These are phyloP conservation scores for Fusarium tjaetaba DNA, from an alignment of 2,329 filamentous ascomycete species.

Conservation along the genomic window DNA sequence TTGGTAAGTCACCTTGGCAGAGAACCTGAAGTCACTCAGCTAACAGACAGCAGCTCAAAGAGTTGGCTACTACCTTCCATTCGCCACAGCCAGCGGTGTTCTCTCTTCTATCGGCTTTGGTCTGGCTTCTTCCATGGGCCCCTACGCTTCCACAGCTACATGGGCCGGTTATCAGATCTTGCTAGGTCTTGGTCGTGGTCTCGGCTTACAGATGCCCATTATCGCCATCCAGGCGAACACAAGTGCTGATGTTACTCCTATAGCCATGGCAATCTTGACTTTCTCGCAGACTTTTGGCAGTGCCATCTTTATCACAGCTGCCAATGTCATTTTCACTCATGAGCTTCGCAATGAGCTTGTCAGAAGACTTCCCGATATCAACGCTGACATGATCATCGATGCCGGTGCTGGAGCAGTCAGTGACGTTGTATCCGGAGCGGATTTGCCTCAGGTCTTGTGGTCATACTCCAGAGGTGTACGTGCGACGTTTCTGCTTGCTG, in stretches of 20 bases:
- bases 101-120: conserved; percentile 50
- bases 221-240: conserved; percentile 46
- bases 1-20: conserved; percentile 18
- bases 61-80: conserved; percentile 57
- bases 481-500: conserved; percentile 45
- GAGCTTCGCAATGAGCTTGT: conserved; percentile 47
- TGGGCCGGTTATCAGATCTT: conserved; percentile 58
- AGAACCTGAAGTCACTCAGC: neutral
- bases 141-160: conserved; percentile 46
- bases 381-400: conserved; percentile 48
- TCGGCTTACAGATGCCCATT: conserved; percentile 54
- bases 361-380: conserved; percentile 43
- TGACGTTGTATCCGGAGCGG: conserved; percentile 41
- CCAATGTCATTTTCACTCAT: conserved; percentile 45
- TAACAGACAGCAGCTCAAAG: conserved; percentile 35
- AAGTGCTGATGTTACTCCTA: conserved; percentile 36
- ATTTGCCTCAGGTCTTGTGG: conserved; percentile 50
- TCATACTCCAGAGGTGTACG: conserved; percentile 53
- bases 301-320: conserved; percentile 56
- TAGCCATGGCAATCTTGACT: conserved; percentile 43
- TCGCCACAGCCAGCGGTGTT: conserved; percentile 50
- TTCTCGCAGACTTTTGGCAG: conserved; percentile 50
- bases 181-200: conserved; percentile 57
- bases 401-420: conserved; percentile 56
- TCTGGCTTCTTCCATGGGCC: conserved; percentile 53